Evolutionary conservation across 768 basidiomycete species (phyloP).

Genomic region (Tylopilus sp.): DNA sequence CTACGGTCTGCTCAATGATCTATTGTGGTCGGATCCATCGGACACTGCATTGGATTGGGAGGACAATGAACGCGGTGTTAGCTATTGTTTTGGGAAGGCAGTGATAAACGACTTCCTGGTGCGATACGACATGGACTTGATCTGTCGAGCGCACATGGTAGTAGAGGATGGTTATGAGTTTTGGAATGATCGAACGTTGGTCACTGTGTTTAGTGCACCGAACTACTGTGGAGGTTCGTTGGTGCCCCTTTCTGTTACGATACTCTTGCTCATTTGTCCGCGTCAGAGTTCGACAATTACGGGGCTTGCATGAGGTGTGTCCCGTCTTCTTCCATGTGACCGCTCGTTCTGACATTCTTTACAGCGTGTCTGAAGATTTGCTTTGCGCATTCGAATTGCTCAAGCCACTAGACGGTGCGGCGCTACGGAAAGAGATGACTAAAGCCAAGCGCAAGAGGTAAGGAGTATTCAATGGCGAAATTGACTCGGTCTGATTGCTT

Average conservation of each 20-base stretch:
- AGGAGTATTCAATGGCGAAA: neutral
- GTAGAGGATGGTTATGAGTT: constrained; percentile 99
- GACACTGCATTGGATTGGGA: constrained; percentile 99
- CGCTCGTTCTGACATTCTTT: constrained; percentile 13
- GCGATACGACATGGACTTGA: constrained; percentile 97
- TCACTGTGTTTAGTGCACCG: constrained; percentile 98
- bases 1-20: constrained; percentile 94
- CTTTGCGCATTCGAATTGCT: constrained; percentile 96
- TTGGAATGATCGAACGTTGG: constrained; percentile 97
- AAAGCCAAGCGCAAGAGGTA: constrained; percentile 98
- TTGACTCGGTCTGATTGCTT: constrained; percentile 1
- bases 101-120: constrained; percentile 96
- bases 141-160: constrained; percentile 99
- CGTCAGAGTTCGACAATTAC: constrained; percentile 88
- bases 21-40: constrained; percentile 97
- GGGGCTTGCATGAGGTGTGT: constrained; percentile 90
- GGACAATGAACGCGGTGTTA: constrained; percentile 98
- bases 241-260: constrained; percentile 1
- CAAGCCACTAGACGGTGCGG: constrained; percentile 92
- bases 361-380: constrained; percentile 92
- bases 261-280: constrained; percentile 16
- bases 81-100: constrained; percentile 97
- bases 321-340: neutral
- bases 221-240: constrained; percentile 92
- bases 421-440: constrained; percentile 96